These are phyloP conservation scores for Kwoniella botswanensis DNA, from an alignment of 768 basidiomycete genomes.

Conservation along the genomic window DNA sequence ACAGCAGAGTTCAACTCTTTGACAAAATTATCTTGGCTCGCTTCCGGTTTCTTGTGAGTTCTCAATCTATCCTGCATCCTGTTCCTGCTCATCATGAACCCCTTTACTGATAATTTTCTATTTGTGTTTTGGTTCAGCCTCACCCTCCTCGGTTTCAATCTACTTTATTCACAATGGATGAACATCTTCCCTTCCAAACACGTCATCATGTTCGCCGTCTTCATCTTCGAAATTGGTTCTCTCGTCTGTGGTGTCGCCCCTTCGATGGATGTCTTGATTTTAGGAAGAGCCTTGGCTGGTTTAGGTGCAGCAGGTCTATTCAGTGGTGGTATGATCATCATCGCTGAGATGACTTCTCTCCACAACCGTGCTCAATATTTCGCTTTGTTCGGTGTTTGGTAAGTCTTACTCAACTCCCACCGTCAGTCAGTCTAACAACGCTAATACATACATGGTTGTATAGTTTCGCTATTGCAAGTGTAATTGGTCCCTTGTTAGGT, in stretches of 20 bases:
- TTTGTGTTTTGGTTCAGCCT: slow-evolving; percentile 30
- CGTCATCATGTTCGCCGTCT: slow-evolving; percentile 52
- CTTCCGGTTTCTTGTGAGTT: slow-evolving; percentile 52
- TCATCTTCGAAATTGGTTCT: slow-evolving; percentile 62
- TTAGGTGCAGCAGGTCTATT: slow-evolving; percentile 62
- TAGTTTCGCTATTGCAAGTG: slow-evolving; percentile 61
- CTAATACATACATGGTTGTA: neutral
- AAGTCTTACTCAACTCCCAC: slow-evolving; percentile 14
- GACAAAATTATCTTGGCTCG: slow-evolving; percentile 52
- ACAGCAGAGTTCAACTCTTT: slow-evolving; percentile 51
- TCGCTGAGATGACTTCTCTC: slow-evolving; percentile 50
- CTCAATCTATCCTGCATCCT: too few relatives aligned
- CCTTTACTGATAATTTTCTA: too few relatives aligned
- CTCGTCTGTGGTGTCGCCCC: slow-evolving; percentile 61
- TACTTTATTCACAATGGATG: slow-evolving; percentile 52
- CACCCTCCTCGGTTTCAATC: slow-evolving; percentile 54
- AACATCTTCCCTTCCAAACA: slow-evolving; percentile 56
- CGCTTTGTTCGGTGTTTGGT: slow-evolving; percentile 55
- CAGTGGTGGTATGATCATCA: slow-evolving; percentile 44
- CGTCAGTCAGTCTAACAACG: neutral
- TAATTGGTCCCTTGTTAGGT: slow-evolving; percentile 63
- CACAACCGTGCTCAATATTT: slow-evolving; percentile 50
- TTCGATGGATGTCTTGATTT: slow-evolving; percentile 51
- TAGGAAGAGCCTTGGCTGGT: slow-evolving; percentile 63
- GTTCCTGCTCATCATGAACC: neutral